A percentile compares a stretch with the other conserved stretches of the same genome.
Evolutionary conservation across 768 basidiomycete species (phyloP).

Genomic region (Cytidiella melzeri): DNA sequence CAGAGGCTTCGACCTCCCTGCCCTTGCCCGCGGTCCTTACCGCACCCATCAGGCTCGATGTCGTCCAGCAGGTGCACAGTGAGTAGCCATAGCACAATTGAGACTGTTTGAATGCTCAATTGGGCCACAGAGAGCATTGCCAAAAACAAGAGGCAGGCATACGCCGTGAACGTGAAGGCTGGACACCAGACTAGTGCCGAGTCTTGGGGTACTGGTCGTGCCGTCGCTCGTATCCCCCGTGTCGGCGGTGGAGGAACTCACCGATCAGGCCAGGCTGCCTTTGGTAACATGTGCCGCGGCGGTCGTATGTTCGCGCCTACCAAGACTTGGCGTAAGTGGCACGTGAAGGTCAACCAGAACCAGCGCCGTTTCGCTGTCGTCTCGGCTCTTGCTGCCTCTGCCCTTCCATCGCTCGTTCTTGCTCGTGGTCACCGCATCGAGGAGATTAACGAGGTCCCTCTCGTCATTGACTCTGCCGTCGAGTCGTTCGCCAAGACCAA

Average conservation of each 20-base stretch:
- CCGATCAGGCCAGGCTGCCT: slow-evolving; percentile 98
- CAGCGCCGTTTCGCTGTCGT: slow-evolving; percentile 97
- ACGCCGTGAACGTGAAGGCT: slow-evolving; percentile 95
- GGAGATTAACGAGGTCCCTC: slow-evolving; percentile 92
- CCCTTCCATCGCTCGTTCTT: slow-evolving; percentile 95
- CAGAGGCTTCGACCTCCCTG: slow-evolving; percentile 83
- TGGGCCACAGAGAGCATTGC: slow-evolving; percentile 78
- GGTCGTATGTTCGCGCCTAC: slow-evolving; percentile 99
- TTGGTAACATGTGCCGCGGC: slow-evolving; percentile 99
- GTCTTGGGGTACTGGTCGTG: slow-evolving; percentile 99
- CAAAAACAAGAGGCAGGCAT: slow-evolving; percentile 97
- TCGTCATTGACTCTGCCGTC: slow-evolving; percentile 72
- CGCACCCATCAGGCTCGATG: slow-evolving; percentile 97
- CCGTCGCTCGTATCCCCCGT: slow-evolving; percentile 99
- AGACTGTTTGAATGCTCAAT: slow-evolving; percentile 11
- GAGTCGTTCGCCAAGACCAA: slow-evolving; percentile 96
- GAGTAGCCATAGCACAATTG: slow-evolving; percentile 32
- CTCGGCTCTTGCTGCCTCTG: slow-evolving; percentile 96
- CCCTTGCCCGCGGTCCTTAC: slow-evolving; percentile 95
- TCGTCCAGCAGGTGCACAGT: slow-evolving; percentile 99
- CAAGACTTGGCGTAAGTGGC: slow-evolving; percentile 99
- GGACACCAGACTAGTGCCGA: slow-evolving; percentile 99
- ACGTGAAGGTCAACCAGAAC: slow-evolving; percentile 99
- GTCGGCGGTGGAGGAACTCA: slow-evolving; percentile 98
- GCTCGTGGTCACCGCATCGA: slow-evolving; percentile 99